These are phyloP conservation scores for Septoria petroselini DNA, from an alignment of 2,329 filamentous ascomycete species.

Conservation along the genomic window DNA sequence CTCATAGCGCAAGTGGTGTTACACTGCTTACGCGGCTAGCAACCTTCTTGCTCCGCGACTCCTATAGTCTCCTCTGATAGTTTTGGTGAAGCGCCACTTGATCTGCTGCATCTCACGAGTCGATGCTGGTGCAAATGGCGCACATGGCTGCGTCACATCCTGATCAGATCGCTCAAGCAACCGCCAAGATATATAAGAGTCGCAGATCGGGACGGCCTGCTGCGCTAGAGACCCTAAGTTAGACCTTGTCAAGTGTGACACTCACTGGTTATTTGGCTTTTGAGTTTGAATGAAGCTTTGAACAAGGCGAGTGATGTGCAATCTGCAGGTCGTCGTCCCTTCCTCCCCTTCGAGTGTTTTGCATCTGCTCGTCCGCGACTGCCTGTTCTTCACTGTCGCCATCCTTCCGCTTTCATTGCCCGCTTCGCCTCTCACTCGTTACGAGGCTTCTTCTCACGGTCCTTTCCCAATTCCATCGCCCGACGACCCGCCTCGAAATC, in stretches of 20 bases:
- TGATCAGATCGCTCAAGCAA: constrained; percentile 4
- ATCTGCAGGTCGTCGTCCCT: too few species aligned
- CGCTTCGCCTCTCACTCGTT: constrained; percentile 24
- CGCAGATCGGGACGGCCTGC: neutral
- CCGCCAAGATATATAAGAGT: constrained; percentile 8
- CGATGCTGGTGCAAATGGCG: too few species aligned
- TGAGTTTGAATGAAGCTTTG: constrained; percentile 10
- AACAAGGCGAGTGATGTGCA: too few species aligned
- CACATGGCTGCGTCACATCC: neutral
- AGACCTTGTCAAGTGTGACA: too few species aligned
- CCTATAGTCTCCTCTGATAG: too few species aligned
- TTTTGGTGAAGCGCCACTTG: too few species aligned
- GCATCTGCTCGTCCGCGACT: neutral
- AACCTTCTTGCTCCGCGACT: too few species aligned
- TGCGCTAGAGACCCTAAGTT: neutral
- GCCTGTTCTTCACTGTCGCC: constrained; percentile 14
- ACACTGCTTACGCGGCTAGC: too few species aligned
- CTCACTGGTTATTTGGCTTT: neutral
- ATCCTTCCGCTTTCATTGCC: constrained; percentile 1
- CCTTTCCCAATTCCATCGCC: neutral
- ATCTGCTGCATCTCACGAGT: too few species aligned
- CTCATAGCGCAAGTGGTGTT: too few species aligned
- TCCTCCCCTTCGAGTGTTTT: too few species aligned
- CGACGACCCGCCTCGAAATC: neutral
- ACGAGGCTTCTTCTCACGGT: constrained; percentile 19